These are phyloP conservation scores for Pyracantha coccinea DNA, from an alignment of 331 rosid species.

Conservation along the genomic window DNA sequence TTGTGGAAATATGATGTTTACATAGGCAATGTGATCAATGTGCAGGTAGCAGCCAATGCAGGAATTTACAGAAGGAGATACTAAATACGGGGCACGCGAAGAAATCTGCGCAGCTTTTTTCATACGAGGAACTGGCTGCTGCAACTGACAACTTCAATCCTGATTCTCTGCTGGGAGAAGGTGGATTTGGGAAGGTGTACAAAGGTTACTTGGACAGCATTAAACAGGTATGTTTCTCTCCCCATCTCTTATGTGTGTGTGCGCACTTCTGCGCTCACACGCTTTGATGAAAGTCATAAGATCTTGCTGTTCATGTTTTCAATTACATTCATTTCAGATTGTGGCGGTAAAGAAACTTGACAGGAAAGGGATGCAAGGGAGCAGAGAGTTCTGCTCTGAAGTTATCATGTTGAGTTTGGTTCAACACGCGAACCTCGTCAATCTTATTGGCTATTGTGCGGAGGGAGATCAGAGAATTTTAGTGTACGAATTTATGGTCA, in stretches of 20 bases:
- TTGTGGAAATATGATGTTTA: neutral
- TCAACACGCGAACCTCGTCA: constrained; percentile 59
- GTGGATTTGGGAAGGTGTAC: constrained; percentile 73
- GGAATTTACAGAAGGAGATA: constrained; percentile 30
- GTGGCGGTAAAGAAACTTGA: constrained; percentile 64
- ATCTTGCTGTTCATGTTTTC: neutral
- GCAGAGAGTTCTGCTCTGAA: constrained; percentile 64
- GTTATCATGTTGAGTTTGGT: constrained; percentile 63
- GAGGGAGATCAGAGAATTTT: constrained; percentile 55
- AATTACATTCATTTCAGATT: constrained; percentile 24
- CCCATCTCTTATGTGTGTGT: neutral
- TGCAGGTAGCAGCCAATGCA: constrained; percentile 48
- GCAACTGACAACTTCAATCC: constrained; percentile 49
- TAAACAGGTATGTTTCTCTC: constrained; percentile 23
- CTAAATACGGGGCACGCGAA: constrained; percentile 25
- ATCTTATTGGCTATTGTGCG: constrained; percentile 53
- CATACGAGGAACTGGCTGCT: constrained; percentile 28
- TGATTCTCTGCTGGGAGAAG: constrained; percentile 46
- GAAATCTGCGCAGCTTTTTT: constrained; percentile 31
- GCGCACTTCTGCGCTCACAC: too few species aligned
- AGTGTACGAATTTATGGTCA: constrained; percentile 61
- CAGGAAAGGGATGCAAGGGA: constrained; percentile 59
- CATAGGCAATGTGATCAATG: neutral
- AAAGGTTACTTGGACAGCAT: constrained; percentile 44
- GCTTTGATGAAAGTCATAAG: too few species aligned